Base-by-base conservation (phyloP, 495 filamentous ascomycete genomes). In the Daldinia loculata region DNA sequence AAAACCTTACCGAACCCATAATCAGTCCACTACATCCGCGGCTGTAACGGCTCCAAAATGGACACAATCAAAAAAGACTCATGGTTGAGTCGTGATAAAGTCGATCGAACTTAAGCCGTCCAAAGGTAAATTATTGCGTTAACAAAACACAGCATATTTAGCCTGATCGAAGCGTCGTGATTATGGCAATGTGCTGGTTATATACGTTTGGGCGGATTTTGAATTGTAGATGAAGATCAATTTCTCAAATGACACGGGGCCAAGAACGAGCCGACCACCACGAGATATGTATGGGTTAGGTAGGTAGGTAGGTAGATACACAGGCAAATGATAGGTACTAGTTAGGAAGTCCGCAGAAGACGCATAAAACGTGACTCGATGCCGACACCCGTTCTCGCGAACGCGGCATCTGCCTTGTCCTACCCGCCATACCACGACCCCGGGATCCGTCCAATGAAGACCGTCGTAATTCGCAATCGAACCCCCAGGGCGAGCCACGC, bases 211-310 rank as follows among this genome's bases (percentile, higher is more conserved):
- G n/a, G 41, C 17, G 34, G 50, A 29, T 45, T 67, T 34, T 43
- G 32, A 17, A 45, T 61, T 36, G 39, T 22, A 56, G 34, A 56
- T 61, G 61, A 45, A 55, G 39, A 22, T 29, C 66, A 66, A 66
- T 69, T 57, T 39, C 66, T 56, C 3, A 27, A 53, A 66, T 29
- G 29, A 57, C 34, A 45, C 36, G 15, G 34, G 26, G 61, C 70
- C 65, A 69, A 69, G 65, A 30, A 12, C 14, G 6, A n/a, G 43
- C 50, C 45, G 43, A 41, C 29, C 29, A 56, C 60, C 48, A 56
- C 45, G 64, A 62, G 56, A 61, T 61, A 61, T 65, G 70, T 61
- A 61, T 65, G 70, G 70, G 70, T 68, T 68, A 68, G 70, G 70
- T 72, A 65, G 7, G 6, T 6, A 4, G 29, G 0, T 32, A n/a